Base-by-base conservation (phyloP, 1,284 basidiomycete species). In the Microbotryum saponariae region DNA sequence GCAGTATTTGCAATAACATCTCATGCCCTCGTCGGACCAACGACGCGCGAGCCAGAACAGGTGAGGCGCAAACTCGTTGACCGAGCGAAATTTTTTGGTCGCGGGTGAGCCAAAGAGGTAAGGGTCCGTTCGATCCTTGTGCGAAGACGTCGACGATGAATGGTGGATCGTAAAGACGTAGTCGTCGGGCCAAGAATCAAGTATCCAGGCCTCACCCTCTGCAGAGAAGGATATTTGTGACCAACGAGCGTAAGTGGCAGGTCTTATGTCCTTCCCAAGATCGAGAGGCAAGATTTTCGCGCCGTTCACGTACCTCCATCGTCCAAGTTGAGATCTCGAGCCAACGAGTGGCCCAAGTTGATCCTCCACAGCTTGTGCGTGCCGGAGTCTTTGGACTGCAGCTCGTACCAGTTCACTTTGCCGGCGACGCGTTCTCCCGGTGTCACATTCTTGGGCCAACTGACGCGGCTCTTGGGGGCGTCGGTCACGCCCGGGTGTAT, bases 1-100 rank as follows among this genome's bases (percentile, higher is more conserved):
- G 73, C 88, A 90, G 73, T 90, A 90, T 73, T 89, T 89, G 78
- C 88, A 91, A 29, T 76, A 74, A 71, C 88, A 91, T 45, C 80
- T 80, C 0, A 73, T 66, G 25, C 77, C 74, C 67, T 81, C 74
- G 65, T 79, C 33, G 70, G 2, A 79, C 0, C 77, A 72, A 64
- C 87, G 83, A 5, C 78, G 77, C 73, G 85, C 79, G 2, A 91
- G 80, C 88, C 88, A 91, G 62, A 83, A 77, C 2, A 86, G 86
- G 71, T 91, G 88, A 5, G 87, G 87, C 50, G 85, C 81, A 71
- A 90, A 88, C 72, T 91, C 88, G 58, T 85, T 84, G 12, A 83
- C 78, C 5, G 88, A 89, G 48, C 89, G 85, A 74, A 89, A 91
- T 47, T 81, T 79, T 33, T 72, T 75, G 50, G 76, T 74, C 29